A percentile compares a stretch with the other conserved stretches of the same genome.
phyloP scores from a whole-genome alignment of 2,329 filamentous ascomycete genomes.

The Aspergillus sergii region DNA sequence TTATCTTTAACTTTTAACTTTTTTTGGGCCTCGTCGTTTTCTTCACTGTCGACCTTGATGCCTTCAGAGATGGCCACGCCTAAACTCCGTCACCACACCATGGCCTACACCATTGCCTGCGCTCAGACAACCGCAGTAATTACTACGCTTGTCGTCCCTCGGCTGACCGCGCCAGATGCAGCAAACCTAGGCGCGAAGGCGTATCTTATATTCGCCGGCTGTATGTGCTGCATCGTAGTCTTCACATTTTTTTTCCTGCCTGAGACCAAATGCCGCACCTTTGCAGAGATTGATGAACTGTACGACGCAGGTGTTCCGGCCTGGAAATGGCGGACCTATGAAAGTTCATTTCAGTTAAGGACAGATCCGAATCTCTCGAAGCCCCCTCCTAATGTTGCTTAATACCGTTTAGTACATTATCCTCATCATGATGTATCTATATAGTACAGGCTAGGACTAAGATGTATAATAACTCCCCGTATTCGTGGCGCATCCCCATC shows the following conservation, averaged over 20 bases:
- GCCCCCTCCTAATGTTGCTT: background rate
- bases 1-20: slow-evolving; percentile 42
- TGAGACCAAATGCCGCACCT: slow-evolving; percentile 34
- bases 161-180: slow-evolving; percentile 36
- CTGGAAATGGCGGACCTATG: slow-evolving; percentile 36
- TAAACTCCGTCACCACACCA: slow-evolving; percentile 40
- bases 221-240: slow-evolving; percentile 32
- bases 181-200: slow-evolving; percentile 37
- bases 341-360: slow-evolving; percentile 15
- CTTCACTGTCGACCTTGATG: slow-evolving; percentile 37
- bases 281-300: slow-evolving; percentile 39
- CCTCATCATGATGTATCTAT: background rate
- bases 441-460: background rate
- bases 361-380: background rate
- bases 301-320: slow-evolving; percentile 34
- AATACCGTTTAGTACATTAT: background rate
- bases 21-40: slow-evolving; percentile 42
- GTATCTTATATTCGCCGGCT: slow-evolving; percentile 38
- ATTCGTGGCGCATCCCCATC: background rate
- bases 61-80: slow-evolving; percentile 41
- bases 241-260: slow-evolving; percentile 34
- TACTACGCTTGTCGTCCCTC: slow-evolving; percentile 43
- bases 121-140: slow-evolving; percentile 41
- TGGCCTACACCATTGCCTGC: slow-evolving; percentile 41
- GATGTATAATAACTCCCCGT: background rate